Conservation (phyloP, 176 grass and related monocot species). For the Echinochloa phyllopogon region DNA sequence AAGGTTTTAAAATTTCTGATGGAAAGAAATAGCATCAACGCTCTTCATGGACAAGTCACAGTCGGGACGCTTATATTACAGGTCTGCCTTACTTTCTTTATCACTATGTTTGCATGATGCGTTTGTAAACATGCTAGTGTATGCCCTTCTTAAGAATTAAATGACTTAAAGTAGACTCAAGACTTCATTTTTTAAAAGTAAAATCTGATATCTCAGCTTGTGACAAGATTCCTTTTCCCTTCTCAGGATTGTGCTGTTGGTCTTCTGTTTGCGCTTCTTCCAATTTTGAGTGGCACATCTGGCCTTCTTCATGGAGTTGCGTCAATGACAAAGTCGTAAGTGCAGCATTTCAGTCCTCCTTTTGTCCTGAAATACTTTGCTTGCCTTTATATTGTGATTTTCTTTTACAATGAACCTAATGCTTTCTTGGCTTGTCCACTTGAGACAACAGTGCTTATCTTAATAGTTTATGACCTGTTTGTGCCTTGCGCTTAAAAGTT, state of each 20-base stretch:
- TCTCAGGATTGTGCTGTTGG: constrained; percentile 98
- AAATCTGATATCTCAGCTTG: neutral
- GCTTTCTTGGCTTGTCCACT: neutral
- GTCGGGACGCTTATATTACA: constrained; percentile 97
- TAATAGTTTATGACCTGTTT: constrained; percentile 23
- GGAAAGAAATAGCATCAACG: constrained; percentile 97
- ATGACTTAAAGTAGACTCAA: neutral
- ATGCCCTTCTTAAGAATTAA: constrained; percentile 21
- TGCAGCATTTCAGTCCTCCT: constrained; percentile 14
- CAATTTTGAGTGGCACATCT: constrained; percentile 89
- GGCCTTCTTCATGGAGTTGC: constrained; percentile 90
- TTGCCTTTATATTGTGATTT: constrained; percentile 26
- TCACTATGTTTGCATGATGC: constrained; percentile 19
- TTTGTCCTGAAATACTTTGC: constrained; percentile 17
- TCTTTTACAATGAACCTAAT: constrained; percentile 16
- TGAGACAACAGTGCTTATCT: constrained; percentile 18
- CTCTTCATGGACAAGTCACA: constrained; percentile 96
- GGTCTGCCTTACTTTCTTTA: constrained; percentile 45
- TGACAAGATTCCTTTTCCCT: constrained; percentile 31
- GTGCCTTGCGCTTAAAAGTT: constrained; percentile 11
- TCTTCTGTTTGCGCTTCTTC: constrained; percentile 97
- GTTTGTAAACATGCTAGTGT: constrained; percentile 10
- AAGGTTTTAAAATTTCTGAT: constrained; percentile 99
- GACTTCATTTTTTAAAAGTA: neutral
- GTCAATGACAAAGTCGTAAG: constrained; percentile 92